Percentiles rank a stretch among this genome's conserved stretches.
These are phyloP conservation scores for Ormosia semicastrata DNA, from an alignment of 306 rosid species.

Conservation along the genomic window DNA sequence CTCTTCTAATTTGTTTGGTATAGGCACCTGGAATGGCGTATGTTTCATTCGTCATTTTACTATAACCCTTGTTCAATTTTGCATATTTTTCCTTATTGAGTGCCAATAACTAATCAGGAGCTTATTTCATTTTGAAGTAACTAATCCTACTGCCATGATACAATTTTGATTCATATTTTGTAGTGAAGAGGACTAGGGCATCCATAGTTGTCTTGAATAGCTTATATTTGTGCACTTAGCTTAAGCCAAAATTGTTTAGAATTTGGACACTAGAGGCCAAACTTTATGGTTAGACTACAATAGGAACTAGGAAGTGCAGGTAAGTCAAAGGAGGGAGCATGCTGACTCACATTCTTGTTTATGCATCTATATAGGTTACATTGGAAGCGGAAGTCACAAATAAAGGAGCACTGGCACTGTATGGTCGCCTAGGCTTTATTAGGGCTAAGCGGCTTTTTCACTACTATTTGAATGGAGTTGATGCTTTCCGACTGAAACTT, in stretches of 20 bases:
- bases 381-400: slow-evolving; percentile 97
- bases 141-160: neutral
- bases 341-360: neutral
- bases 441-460: slow-evolving; percentile 91
- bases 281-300: neutral
- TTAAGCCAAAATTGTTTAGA: neutral
- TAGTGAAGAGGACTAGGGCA: neutral
- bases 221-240: neutral
- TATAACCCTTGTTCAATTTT: neutral
- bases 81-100: neutral
- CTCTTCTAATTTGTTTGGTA: neutral
- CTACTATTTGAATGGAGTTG: slow-evolving; percentile 96
- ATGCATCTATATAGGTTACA: slow-evolving; percentile 57
- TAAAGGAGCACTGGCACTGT: slow-evolving; percentile 90
- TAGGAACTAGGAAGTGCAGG: neutral
- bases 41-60: neutral
- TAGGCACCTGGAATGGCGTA: neutral
- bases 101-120: neutral
- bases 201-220: neutral
- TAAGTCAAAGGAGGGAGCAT: neutral
- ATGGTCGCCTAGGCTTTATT: slow-evolving; percentile 92
- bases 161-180: neutral
- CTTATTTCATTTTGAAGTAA: neutral
- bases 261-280: neutral
- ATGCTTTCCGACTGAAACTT: slow-evolving; percentile 93